A percentile compares a stretch with the other conserved stretches of the same genome.
These are phyloP conservation scores for Colletotrichum higginsianum DNA, from an alignment of 2,329 filamentous ascomycete species.

Conservation along the genomic window DNA sequence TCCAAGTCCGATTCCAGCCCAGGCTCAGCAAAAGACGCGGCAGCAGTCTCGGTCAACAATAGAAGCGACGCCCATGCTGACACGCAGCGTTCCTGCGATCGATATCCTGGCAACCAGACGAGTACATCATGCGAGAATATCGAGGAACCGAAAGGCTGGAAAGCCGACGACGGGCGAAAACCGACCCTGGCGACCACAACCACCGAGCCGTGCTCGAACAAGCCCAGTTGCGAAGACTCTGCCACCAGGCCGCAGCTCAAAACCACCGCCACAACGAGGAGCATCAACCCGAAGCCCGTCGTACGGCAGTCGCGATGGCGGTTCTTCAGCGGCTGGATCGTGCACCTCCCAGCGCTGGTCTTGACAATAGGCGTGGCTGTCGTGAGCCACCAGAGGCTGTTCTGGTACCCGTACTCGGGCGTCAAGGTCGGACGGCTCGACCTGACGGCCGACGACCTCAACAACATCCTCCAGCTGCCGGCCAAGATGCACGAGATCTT, in stretches of 20 bases:
- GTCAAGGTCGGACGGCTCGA: neutral
- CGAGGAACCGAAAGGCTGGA: neutral
- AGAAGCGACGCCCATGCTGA: too few relatives aligned
- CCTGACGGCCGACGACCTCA: slow-evolving; percentile 19
- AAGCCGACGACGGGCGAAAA: neutral
- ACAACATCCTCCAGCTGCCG: slow-evolving; percentile 30
- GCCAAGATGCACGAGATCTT: slow-evolving; percentile 33
- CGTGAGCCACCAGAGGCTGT: slow-evolving; percentile 20
- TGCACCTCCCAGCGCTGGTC: slow-evolving; percentile 28
- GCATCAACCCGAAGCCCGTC: neutral
- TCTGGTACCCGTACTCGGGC: slow-evolving; percentile 28
- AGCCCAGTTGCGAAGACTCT: neutral
- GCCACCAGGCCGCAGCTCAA: neutral
- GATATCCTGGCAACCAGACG: too few relatives aligned
- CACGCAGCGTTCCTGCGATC: too few relatives aligned
- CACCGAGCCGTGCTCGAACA: neutral
- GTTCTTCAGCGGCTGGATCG: slow-evolving; percentile 21
- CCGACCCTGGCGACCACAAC: too few relatives aligned
- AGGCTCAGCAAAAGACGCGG: neutral
- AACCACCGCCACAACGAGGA: neutral
- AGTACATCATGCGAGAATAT: neutral
- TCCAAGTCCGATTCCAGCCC: too few relatives aligned
- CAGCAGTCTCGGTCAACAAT: neutral
- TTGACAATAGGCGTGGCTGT: slow-evolving; percentile 10
- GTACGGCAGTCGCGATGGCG: neutral